phyloP scores from a whole-genome alignment of 2,329 filamentous ascomycete genomes.

The Ploettnerulaceae sp. region DNA sequence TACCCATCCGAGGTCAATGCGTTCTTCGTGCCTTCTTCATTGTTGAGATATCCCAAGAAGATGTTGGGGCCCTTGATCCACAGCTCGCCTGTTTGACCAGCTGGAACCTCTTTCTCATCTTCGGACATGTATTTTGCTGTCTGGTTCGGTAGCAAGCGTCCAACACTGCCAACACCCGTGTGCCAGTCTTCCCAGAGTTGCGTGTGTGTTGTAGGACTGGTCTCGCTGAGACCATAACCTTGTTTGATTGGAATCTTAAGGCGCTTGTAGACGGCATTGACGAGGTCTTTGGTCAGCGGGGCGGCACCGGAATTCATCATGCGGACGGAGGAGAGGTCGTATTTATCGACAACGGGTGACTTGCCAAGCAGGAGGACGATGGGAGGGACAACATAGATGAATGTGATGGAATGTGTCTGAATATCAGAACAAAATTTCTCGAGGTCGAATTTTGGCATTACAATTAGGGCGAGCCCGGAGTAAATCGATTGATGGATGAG shows the following conservation, averaged over 20 bases:
- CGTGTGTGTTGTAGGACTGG: slow-evolving; percentile 70
- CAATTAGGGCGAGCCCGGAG: slow-evolving; percentile 59
- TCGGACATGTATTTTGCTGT: slow-evolving; percentile 74
- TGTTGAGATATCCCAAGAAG: slow-evolving; percentile 74
- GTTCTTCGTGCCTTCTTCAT: slow-evolving; percentile 63
- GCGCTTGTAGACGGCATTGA: slow-evolving; percentile 68
- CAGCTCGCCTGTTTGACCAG: slow-evolving; percentile 64
- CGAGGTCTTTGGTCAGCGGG: slow-evolving; percentile 75
- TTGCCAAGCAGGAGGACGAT: slow-evolving; percentile 78
- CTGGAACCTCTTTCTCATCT: slow-evolving; percentile 54
- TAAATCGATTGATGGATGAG: slow-evolving; percentile 66
- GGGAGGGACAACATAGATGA: slow-evolving; percentile 78
- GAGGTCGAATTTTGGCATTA: slow-evolving; percentile 78
- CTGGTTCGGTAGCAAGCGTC: slow-evolving; percentile 72
- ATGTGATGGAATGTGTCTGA: slow-evolving; percentile 69
- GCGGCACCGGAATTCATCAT: slow-evolving; percentile 88
- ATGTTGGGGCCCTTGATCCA: slow-evolving; percentile 77
- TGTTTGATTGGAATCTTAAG: slow-evolving; percentile 82
- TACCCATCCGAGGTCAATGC: slow-evolving; percentile 73
- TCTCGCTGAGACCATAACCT: slow-evolving; percentile 87
- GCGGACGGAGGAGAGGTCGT: slow-evolving; percentile 71
- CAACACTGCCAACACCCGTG: slow-evolving; percentile 71
- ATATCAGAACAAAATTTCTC: slow-evolving; percentile 73
- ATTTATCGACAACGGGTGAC: slow-evolving; percentile 70
- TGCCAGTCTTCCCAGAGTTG: slow-evolving; percentile 74